Base-by-base conservation (phyloP, 2,329 filamentous ascomycete genomes). In the Trichoderma brevicompactum region DNA sequence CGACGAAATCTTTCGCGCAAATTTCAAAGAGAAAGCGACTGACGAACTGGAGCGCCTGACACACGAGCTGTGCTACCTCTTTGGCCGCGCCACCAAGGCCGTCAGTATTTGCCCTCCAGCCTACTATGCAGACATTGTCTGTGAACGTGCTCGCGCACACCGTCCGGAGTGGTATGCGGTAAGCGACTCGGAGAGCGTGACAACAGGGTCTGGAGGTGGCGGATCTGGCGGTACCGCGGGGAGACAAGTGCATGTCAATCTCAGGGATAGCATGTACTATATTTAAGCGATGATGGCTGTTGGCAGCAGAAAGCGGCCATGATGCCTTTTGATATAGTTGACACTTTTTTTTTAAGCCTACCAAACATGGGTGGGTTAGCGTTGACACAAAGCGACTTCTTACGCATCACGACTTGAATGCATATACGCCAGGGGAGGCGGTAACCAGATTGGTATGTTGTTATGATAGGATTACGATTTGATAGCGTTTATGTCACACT, bases 51-150 rank as follows among this genome's bases (percentile, higher is more conserved):
- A 95, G 74, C 83, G 84, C 68, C 79, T 91, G 65, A 96, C 92
- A 0, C 90, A 93, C 73, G 87, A 91, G 60, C 81, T 96, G 73
- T 95, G 92, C 77, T 94, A 96, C 74, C 80, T 92, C 0, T 97
- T 90, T 72, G 92, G 91, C 9, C 87, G 94, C 3, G 92, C 93
- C 0, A 95, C 92, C n/a, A 94, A 92, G 75, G 89, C 92, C 0
- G 92, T 97, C 54, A 92, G 90, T 72, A 87, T 96, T 70, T 95
- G 91, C 70, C 92, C 94, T 0, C 92, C 93, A 0, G 93, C 92
- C 0, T 96, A 97, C 80, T 97, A 96, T 72, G 93, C 94, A 0
- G 93, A 97, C 74, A 81, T 96, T 34, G 85, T 94, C 2, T 95
- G 92, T 74, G 91, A 92, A 68, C 84, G 93, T 3, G 89, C 90